Conservation (phyloP, 345 rosid genomes). For the Linum trigynum region DNA sequence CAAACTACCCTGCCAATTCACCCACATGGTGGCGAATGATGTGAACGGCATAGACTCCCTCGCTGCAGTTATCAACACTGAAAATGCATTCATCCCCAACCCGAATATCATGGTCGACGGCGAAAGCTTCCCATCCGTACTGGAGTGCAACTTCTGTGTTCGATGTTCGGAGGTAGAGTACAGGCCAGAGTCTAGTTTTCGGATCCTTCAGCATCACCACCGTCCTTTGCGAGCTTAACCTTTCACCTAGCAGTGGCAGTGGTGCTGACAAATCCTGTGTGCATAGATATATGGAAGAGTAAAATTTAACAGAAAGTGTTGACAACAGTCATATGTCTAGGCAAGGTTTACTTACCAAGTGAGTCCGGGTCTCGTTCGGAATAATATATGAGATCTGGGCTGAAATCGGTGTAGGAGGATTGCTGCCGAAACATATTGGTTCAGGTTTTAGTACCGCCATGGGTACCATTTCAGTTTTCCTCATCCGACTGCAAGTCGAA, state of each 20-base stretch:
- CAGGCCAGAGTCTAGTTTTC: constrained; percentile 25
- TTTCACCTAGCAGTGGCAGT: constrained; percentile 13
- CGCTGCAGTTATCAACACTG: not conserved
- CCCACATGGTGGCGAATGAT: too few species aligned
- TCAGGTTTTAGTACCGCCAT: too few species aligned
- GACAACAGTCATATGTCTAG: too few species aligned
- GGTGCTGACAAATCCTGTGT: constrained; percentile 23
- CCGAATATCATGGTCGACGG: constrained; percentile 22
- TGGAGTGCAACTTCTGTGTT: constrained; percentile 8
- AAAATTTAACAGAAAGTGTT: not conserved
- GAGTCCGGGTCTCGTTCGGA: too few species aligned
- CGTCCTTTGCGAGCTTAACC: constrained; percentile 5
- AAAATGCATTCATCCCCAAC: constrained; percentile 28
- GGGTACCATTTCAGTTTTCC: too few species aligned
- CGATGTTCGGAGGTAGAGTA: constrained; percentile 19
- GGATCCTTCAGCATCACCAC: constrained; percentile 29
- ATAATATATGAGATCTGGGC: not conserved
- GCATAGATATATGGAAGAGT: not conserved
- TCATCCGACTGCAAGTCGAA: too few species aligned
- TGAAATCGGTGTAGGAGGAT: too few species aligned
- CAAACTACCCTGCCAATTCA: too few species aligned
- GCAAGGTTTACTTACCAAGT: too few species aligned
- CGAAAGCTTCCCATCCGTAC: constrained; percentile 29
- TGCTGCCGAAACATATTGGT: too few species aligned
- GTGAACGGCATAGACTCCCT: not conserved